A percentile compares a stretch with the other conserved stretches of the same genome.
Conservation (phyloP, 2,329 filamentous ascomycete species). For the Epicoccum sorghinum region DNA sequence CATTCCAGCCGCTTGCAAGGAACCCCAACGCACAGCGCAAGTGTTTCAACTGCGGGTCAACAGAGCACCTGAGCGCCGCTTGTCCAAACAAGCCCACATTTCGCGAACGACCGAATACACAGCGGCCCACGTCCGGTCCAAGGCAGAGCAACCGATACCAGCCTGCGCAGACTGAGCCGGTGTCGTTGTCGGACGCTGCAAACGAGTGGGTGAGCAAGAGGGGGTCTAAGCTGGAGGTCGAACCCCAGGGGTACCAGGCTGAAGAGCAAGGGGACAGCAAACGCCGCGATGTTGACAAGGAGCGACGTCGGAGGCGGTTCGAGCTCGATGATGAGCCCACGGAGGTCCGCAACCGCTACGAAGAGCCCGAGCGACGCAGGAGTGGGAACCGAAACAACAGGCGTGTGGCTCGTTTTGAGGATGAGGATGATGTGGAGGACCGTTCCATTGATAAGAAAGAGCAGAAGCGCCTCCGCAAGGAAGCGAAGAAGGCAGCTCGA, state of each 20-base stretch:
- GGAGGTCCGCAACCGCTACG: constrained; percentile 35
- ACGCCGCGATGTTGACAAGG: constrained; percentile 27
- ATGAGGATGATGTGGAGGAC: constrained; percentile 35
- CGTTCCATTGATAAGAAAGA: constrained; percentile 32
- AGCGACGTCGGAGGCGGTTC: constrained; percentile 36
- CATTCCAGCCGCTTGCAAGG: constrained; percentile 33
- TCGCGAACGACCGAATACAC: constrained; percentile 19
- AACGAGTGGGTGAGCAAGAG: constrained; percentile 34
- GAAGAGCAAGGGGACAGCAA: constrained; percentile 23
- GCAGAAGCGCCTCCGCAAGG: constrained; percentile 41
- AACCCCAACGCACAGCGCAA: constrained; percentile 29
- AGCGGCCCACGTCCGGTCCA: constrained; percentile 7
- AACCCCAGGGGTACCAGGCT: constrained; percentile 13
- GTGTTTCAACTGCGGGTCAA: constrained; percentile 40
- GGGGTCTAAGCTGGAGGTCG: constrained; percentile 20
- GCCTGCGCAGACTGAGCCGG: constrained; percentile 1
- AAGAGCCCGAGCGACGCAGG: constrained; percentile 37
- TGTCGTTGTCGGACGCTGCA: constrained; percentile 35
- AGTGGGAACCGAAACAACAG: constrained; percentile 21
- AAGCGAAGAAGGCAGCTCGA: constrained; percentile 44
- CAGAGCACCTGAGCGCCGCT: constrained; percentile 29
- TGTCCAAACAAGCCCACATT: constrained; percentile 36
- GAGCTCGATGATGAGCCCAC: constrained; percentile 27
- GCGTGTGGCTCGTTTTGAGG: constrained; percentile 28
- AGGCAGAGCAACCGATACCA: constrained; percentile 4